A percentile compares a stretch with the other conserved stretches of the same genome.
Evolutionary conservation across 106 monocot species (phyloP).

Genomic region (Allium fistulosum): DNA sequence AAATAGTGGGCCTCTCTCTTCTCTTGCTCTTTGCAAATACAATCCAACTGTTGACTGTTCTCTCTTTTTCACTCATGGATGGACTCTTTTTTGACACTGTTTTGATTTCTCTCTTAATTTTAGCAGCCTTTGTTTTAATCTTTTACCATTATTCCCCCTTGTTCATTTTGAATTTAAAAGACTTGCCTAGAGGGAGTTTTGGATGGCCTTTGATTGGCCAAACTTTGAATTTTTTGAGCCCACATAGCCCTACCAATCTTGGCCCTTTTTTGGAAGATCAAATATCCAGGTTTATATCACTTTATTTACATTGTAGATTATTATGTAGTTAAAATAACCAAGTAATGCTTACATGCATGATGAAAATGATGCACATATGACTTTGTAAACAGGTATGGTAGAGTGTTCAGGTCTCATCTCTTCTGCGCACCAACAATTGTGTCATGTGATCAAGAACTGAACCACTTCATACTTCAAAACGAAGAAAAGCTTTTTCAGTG

Average conservation of each 20-base stretch:
- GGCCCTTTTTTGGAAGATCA: conserved; percentile 56
- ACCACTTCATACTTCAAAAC: conserved; percentile 90
- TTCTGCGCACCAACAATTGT: conserved; percentile 78
- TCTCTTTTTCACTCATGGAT: conserved; percentile 10
- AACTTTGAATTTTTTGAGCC: conserved; percentile 59
- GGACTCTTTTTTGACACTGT: conserved; percentile 1
- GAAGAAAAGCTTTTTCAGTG: conserved; percentile 81
- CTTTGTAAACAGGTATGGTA: conserved; percentile 50
- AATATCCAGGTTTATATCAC: conserved; percentile 38
- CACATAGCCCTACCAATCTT: conserved; percentile 47
- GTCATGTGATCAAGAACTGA: conserved; percentile 80
- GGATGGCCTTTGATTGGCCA: conserved; percentile 87
- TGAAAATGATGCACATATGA: neutral
- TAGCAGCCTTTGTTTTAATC: conserved; percentile 10
- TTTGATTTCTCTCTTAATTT: conserved; percentile 5
- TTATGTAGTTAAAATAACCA: too few relatives aligned
- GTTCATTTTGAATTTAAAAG: conserved; percentile 18
- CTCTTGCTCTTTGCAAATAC: neutral
- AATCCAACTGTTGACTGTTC: neutral
- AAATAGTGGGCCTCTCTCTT: conserved; percentile 14
- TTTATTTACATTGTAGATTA: neutral
- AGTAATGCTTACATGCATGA: too few relatives aligned
- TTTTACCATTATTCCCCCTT: conserved; percentile 40
- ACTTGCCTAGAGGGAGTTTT: conserved; percentile 60
- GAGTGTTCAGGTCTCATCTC: conserved; percentile 78